These are phyloP conservation scores for Bryum argenteum DNA, from an alignment of 225 moss, liverwort and hornwort species.

Conservation along the genomic window DNA sequence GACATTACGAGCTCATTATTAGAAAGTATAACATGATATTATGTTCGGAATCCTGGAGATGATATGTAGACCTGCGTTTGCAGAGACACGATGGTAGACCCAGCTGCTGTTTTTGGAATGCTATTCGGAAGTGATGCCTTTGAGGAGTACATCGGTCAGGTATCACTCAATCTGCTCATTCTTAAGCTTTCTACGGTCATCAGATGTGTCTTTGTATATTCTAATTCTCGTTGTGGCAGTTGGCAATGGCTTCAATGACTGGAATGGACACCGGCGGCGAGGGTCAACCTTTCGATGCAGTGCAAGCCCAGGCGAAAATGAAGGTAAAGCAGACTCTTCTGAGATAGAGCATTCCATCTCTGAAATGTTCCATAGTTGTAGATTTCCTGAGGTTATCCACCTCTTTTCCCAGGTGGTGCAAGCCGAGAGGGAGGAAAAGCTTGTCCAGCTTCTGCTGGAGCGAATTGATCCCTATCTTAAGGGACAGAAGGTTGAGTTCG, in stretches of 20 bases:
- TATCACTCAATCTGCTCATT: slow-evolving; percentile 7
- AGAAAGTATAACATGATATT: neutral
- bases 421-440: slow-evolving; percentile 59
- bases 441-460: slow-evolving; percentile 42
- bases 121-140: slow-evolving; percentile 88
- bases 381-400: neutral
- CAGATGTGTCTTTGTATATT: neutral
- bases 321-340: slow-evolving; percentile 41
- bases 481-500: slow-evolving; percentile 40
- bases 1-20: no score
- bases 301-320: slow-evolving; percentile 50
- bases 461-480: slow-evolving; percentile 52
- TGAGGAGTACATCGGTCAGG: slow-evolving; percentile 79
- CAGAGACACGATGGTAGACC: slow-evolving; percentile 90
- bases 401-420: slow-evolving; percentile 57
- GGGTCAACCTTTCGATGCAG: slow-evolving; percentile 46
- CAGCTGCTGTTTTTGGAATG: slow-evolving; percentile 90
- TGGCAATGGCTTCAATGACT: slow-evolving; percentile 79
- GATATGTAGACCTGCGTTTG: slow-evolving; percentile 8
- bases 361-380: neutral
- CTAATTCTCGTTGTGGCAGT: slow-evolving; percentile 39
- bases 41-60: neutral
- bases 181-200: neutral
- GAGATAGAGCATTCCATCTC: neutral
- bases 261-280: slow-evolving; percentile 56